Percentiles rank a stretch among this genome's conserved stretches.
Evolutionary conservation across 208 protist genomes (phyloP).

Genomic region (Acanthamoeba culbertsoni): DNA sequence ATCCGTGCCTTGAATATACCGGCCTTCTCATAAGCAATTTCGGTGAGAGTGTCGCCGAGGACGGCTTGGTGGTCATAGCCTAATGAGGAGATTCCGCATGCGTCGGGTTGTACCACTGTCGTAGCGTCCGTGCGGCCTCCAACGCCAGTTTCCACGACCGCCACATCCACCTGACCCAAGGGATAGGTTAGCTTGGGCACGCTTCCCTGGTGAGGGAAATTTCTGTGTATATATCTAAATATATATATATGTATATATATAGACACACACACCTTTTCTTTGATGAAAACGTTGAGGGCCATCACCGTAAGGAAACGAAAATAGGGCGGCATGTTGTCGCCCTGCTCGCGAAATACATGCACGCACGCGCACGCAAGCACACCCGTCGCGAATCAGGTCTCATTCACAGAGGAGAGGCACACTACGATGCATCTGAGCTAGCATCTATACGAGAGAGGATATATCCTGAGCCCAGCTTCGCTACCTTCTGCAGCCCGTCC

Average conservation of each 20-base stretch:
- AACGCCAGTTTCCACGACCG: slow-evolving; percentile 93
- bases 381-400: background rate
- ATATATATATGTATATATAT: background rate
- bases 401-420: background rate
- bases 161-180: slow-evolving; percentile 83
- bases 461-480: too few species aligned
- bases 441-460: too few species aligned
- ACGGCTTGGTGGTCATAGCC: slow-evolving; percentile 92
- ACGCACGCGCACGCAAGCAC: background rate
- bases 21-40: slow-evolving; percentile 93
- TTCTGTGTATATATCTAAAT: background rate
- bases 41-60: slow-evolving; percentile 91
- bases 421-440: background rate
- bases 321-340: slow-evolving; percentile 70
- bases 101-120: slow-evolving; percentile 89
- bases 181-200: too few species aligned
- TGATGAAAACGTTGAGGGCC: slow-evolving; percentile 67
- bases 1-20: slow-evolving; percentile 90
- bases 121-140: slow-evolving; percentile 92
- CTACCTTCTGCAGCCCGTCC: background rate
- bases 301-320: slow-evolving; percentile 78
- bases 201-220: background rate
- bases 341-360: background rate
- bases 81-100: slow-evolving; percentile 91
- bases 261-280: slow-evolving; percentile 51